Conservation (phyloP, 2,329 filamentous ascomycete genomes). For the Tolypocladium amazonense region DNA sequence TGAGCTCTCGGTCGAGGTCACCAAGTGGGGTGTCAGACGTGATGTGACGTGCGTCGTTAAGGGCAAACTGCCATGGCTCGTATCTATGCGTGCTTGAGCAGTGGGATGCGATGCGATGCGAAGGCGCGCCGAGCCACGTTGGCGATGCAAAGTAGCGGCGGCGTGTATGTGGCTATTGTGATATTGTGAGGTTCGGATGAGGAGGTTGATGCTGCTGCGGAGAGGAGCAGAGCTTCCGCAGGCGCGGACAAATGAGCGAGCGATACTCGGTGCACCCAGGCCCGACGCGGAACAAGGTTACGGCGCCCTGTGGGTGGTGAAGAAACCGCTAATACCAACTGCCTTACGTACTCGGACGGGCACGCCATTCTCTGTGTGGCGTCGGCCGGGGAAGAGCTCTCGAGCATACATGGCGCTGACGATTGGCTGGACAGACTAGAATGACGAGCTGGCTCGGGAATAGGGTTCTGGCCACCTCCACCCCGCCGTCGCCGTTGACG, state of each 20-base stretch:
- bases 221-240: neutral
- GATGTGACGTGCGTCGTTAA: neutral
- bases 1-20: neutral
- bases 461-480: neutral
- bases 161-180: too few relatives aligned
- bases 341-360: too few relatives aligned
- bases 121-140: neutral
- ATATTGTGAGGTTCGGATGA: neutral
- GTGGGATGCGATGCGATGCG: neutral
- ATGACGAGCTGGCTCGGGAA: neutral
- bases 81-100: neutral
- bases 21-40: neutral
- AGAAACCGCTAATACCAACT: too few relatives aligned
- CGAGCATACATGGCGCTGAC: neutral
- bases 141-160: too few relatives aligned
- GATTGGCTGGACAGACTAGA: neutral
- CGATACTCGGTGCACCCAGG: neutral
- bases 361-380: neutral
- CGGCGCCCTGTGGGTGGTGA: too few relatives aligned
- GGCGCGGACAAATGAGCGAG: neutral
- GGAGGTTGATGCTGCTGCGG: neutral
- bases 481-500: neutral
- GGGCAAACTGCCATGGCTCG: neutral
- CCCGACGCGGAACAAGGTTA: neutral
- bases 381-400: neutral